Base-by-base conservation (phyloP, 768 basidiomycete genomes). In the Podaxis sp. region DNA sequence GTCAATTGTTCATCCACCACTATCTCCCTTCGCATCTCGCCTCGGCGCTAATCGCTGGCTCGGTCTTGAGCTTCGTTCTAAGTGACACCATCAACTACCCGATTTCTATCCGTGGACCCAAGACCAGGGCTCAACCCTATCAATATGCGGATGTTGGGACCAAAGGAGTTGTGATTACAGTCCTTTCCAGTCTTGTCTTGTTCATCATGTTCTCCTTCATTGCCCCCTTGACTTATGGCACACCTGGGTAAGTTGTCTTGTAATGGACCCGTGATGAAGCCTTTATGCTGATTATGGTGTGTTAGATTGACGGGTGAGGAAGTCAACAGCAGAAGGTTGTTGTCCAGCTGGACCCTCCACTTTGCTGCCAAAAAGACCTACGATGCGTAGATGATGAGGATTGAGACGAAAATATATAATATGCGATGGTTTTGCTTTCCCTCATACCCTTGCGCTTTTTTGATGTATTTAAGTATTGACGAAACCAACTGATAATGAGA, bases 21-120 rank as follows among this genome's bases (percentile, higher is more conserved):
- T 99, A 99, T 74, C 88, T 99, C 3, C 96, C 96, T 13, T 96
- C 96, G 0, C 97, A 99, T 72, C 82, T 99, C 46, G 89, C 92
- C 12, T 96, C 94, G 13, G 90, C 95, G 12, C 82, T 99, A 62
- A 87, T 98, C 62, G 95, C 96, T 44, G 97, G 97, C 48, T 85
- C 94, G 4, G 90, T 97, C 17, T 80, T 99, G 68, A 92, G 91
- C 77, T 98, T 95, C 72, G 82, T 96, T 62, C 75, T 96, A 55
- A 91, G 91, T 38, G 96, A 97, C 67, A 87, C 87, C 1, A 88
- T 97, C 73, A 95, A 97, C 78, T 96, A 88, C 74, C 96, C 96
- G 3, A 82, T 96, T 64, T 96, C 94, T 2, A 70, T 86, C 50
- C 77, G 82, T n/a, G 92, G 92, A 33, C 84, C 88, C 17, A 83